Evolutionary conservation across 2,329 filamentous ascomycete genomes (phyloP).

Genomic region (Pezicula neosporulosa): DNA sequence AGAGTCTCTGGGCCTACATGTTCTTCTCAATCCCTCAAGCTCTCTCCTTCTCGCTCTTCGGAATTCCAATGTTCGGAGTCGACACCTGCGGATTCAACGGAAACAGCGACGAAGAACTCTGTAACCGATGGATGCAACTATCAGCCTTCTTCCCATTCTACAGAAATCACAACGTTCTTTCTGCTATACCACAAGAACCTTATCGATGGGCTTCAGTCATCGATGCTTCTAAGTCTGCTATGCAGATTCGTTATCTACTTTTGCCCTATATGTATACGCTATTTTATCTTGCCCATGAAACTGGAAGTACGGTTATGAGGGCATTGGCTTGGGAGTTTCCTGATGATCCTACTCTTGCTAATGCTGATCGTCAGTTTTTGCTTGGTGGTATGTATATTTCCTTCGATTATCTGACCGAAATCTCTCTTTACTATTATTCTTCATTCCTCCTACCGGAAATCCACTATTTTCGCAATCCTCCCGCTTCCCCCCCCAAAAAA

Average conservation of each 20-base stretch:
- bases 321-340: conserved; percentile 74
- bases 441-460: no score
- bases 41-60: conserved; percentile 69
- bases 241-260: conserved; percentile 67
- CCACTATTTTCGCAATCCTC: no score
- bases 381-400: conserved; percentile 43
- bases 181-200: conserved; percentile 63
- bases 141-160: conserved; percentile 77
- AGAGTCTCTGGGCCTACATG: conserved; percentile 63
- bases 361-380: conserved; percentile 69
- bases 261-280: conserved; percentile 76
- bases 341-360: conserved; percentile 62
- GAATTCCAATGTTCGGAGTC: conserved; percentile 73
- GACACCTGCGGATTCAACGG: conserved; percentile 69
- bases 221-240: conserved; percentile 61
- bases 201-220: conserved; percentile 67
- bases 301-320: conserved; percentile 68
- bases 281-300: conserved; percentile 62
- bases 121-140: conserved; percentile 71
- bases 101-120: conserved; percentile 66
- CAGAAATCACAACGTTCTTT: conserved; percentile 68
- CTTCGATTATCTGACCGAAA: no score
- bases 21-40: conserved; percentile 76
- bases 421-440: no score
- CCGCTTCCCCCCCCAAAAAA: no score